Evolutionary conservation across 2,329 filamentous ascomycete genomes (phyloP).

Genomic region (Botryotinia globosa): DNA sequence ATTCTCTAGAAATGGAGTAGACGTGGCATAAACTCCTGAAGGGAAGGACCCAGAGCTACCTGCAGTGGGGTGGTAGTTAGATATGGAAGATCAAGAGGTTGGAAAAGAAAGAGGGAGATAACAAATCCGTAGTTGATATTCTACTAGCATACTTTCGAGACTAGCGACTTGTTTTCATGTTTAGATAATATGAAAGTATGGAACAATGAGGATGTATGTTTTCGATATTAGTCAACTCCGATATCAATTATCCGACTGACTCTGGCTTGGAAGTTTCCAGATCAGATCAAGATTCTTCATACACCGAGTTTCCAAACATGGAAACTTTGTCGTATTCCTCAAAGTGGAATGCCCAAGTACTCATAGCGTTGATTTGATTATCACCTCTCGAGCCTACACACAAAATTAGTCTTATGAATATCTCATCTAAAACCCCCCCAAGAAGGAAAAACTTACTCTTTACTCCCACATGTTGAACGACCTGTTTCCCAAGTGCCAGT

Average conservation of each 20-base stretch:
- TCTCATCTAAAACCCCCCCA: too few relatives aligned
- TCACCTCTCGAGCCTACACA: slow-evolving; percentile 29
- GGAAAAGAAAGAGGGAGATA: background rate
- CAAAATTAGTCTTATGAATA: slow-evolving; percentile 19
- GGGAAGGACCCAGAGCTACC: background rate
- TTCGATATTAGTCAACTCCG: background rate
- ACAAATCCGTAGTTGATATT: background rate
- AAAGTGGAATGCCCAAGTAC: slow-evolving; percentile 28
- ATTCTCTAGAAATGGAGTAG: background rate
- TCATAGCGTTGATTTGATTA: slow-evolving; percentile 21
- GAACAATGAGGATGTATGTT: background rate
- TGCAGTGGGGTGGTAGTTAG: background rate
- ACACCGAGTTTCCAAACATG: background rate
- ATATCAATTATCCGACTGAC: background rate
- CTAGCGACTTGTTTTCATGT: background rate
- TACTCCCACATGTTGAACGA: slow-evolving; percentile 14
- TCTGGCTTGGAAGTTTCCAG: background rate
- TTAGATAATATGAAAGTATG: background rate
- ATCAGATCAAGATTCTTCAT: background rate
- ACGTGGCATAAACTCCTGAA: background rate
- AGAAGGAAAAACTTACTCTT: background rate
- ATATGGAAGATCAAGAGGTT: background rate
- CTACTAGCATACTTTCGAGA: background rate
- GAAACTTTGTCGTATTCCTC: slow-evolving; percentile 23
- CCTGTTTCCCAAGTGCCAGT: slow-evolving; percentile 4